A percentile compares a stretch with the other conserved stretches of the same genome.
phyloP scores from a whole-genome alignment of 495 filamentous ascomycete genomes.

The Penicillium roqueforti region DNA sequence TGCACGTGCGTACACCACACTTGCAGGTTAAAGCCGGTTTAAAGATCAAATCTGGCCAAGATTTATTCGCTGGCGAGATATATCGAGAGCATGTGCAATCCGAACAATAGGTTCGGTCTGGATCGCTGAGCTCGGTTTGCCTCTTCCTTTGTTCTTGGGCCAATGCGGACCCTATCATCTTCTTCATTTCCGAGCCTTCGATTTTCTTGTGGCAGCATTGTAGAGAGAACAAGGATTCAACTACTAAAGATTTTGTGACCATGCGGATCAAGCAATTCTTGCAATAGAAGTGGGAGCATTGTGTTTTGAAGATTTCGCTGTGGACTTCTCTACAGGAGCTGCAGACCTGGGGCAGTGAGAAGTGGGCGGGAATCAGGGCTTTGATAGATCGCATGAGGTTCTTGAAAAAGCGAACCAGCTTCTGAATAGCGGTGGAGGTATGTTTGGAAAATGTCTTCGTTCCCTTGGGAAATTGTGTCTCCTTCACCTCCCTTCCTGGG shows the following conservation, averaged over 20 bases:
- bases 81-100: conserved; percentile 22
- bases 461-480: not conserved
- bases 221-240: conserved; percentile 36
- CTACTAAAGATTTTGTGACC: not conserved
- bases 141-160: conserved; percentile 14
- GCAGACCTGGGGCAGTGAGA: not conserved
- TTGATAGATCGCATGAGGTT: not conserved
- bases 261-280: not conserved
- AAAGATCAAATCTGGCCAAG: not conserved
- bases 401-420: not conserved
- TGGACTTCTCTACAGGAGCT: not conserved
- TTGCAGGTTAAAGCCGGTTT: not conserved
- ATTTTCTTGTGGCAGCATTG: conserved; percentile 34
- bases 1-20: conserved; percentile 1
- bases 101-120: conserved; percentile 29
- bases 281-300: not conserved
- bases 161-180: conserved; percentile 10
- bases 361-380: not conserved
- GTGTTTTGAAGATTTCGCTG: not conserved
- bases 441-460: not conserved
- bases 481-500: not conserved
- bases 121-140: conserved; percentile 23
- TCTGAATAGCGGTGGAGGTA: not conserved
- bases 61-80: conserved; percentile 14
- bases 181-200: conserved; percentile 9